phyloP scores from a whole-genome alignment of 371 early-diverging fungal genomes.

The Nematocida sp. region DNA sequence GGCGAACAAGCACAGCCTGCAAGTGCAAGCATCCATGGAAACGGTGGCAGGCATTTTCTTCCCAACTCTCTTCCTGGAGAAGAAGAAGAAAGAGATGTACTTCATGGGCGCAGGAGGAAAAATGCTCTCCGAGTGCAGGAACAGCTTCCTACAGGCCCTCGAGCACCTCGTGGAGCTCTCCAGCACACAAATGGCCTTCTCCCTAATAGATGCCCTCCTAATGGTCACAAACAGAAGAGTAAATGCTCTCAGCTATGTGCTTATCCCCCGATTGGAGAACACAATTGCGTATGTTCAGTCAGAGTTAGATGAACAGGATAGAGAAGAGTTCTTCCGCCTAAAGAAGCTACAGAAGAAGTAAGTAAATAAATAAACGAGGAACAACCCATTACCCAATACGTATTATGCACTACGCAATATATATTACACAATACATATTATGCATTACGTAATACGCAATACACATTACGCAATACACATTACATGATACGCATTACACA shows the following conservation, averaged over 20 bases:
- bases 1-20: constrained; percentile 53
- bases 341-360: constrained; percentile 62
- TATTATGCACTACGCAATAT: no score
- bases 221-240: constrained; percentile 95
- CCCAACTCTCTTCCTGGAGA: constrained; percentile 46
- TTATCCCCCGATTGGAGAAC: constrained; percentile 94
- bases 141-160: constrained; percentile 82
- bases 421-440: no score
- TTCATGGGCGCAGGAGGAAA: constrained; percentile 95
- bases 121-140: constrained; percentile 82
- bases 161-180: constrained; percentile 86
- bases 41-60: constrained; percentile 58
- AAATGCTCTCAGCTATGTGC: constrained; percentile 94
- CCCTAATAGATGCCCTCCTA: constrained; percentile 92
- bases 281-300: constrained; percentile 89
- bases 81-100: constrained; percentile 66
- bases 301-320: constrained; percentile 97
- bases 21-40: constrained; percentile 40
- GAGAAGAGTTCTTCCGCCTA: no score
- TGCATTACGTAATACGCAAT: no score
- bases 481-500: no score
- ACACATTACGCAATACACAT: no score
- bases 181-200: constrained; percentile 79
- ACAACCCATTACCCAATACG: not conserved
- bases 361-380: not conserved